Percentiles rank a stretch among this genome's conserved stretches.
phyloP scores from a whole-genome alignment of 2,329 filamentous ascomycete genomes.

The Aspergillus brasiliensis region DNA sequence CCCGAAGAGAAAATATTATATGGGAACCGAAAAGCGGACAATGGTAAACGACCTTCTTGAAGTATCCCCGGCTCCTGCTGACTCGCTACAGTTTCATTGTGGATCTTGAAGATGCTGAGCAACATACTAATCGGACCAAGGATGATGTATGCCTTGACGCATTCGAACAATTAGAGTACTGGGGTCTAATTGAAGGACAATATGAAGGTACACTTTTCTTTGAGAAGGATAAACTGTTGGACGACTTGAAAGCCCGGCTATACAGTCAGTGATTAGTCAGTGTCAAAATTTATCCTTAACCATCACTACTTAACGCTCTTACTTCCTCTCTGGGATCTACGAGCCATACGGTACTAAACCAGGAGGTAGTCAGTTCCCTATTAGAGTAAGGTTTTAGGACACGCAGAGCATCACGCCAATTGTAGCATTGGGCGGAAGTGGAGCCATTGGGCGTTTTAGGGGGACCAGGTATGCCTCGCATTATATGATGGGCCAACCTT shows the following conservation, averaged over 20 bases:
- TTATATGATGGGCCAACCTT: too few relatives aligned
- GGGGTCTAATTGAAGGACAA: not conserved
- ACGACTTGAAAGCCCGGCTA: not conserved
- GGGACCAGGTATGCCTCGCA: too few relatives aligned
- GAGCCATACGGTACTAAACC: too few relatives aligned
- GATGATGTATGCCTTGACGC: not conserved
- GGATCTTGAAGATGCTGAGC: not conserved
- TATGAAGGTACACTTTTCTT: not conserved
- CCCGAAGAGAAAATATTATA: not conserved
- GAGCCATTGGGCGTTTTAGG: too few relatives aligned
- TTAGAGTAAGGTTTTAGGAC: too few relatives aligned
- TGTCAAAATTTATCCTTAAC: too few relatives aligned
- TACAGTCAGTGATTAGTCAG: not conserved
- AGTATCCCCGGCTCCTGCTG: not conserved
- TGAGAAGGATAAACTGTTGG: not conserved
- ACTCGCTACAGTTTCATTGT: not conserved
- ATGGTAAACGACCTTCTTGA: not conserved
- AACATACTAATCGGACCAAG: not conserved
- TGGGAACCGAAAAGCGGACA: not conserved
- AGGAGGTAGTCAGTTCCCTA: too few relatives aligned
- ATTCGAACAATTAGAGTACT: not conserved
- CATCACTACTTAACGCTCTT: too few relatives aligned
- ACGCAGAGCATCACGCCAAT: too few relatives aligned
- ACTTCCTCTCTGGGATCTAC: too few relatives aligned
- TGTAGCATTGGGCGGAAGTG: too few relatives aligned